Evolutionary conservation across 306 rosid species (phyloP).

Genomic region (Prosopis cineraria): DNA sequence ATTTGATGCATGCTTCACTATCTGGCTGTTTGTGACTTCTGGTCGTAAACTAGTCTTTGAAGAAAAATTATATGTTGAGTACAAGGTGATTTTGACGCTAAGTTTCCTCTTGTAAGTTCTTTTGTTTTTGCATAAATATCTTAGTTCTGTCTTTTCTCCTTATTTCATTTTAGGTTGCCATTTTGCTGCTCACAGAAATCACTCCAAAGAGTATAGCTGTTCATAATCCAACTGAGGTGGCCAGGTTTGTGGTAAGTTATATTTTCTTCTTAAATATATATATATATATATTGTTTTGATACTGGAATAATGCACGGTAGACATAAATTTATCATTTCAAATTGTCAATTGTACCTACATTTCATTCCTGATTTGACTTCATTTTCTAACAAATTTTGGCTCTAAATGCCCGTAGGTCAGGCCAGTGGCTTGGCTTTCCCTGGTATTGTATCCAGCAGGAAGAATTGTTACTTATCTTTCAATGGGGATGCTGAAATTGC

Average conservation of each 20-base stretch:
- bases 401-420: conserved; percentile 75
- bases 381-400: conserved; percentile 33
- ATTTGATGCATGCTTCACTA: conserved; percentile 17
- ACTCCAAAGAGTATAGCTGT: conserved; percentile 98
- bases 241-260: conserved; percentile 93
- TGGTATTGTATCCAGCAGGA: conserved; percentile 90
- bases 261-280: conserved; percentile 3
- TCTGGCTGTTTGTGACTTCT: conserved; percentile 9
- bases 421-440: conserved; percentile 99
- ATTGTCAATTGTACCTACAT: conserved; percentile 16
- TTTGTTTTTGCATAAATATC: conserved; percentile 11
- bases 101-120: conserved; percentile 5
- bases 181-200: conserved; percentile 98
- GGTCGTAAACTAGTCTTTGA: background rate
- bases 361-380: conserved; percentile 26
- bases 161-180: conserved; percentile 73
- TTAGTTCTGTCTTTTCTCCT: conserved; percentile 25
- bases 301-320: conserved; percentile 8
- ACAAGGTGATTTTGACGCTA: background rate
- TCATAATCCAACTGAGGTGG: conserved; percentile 96
- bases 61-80: background rate
- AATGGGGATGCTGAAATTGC: conserved; percentile 95
- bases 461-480: conserved; percentile 91
- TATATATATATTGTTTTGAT: conserved; percentile 11
- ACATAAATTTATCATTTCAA: conserved; percentile 23